Percentiles rank a stretch among this genome's conserved stretches.
These are phyloP conservation scores for Morella rubra DNA, from an alignment of 306 rosid genomes.

Conservation along the genomic window DNA sequence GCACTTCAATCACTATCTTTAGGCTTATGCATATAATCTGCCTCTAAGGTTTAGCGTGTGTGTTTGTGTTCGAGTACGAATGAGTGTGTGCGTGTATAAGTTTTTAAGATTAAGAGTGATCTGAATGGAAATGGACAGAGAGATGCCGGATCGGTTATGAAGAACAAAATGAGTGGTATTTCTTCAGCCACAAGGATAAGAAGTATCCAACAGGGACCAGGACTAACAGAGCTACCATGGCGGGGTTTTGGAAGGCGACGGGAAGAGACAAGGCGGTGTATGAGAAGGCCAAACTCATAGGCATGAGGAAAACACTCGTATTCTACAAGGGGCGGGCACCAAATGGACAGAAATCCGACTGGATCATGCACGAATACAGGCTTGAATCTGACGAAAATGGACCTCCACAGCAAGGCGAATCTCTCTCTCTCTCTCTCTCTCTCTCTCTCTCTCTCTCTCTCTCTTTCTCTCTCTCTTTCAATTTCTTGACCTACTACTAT, in stretches of 20 bases:
- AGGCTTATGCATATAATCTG: background rate
- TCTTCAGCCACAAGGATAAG: constrained; percentile 95
- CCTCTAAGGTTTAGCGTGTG: background rate
- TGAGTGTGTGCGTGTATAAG: background rate
- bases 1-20: background rate
- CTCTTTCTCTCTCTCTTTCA: background rate
- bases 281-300: constrained; percentile 66
- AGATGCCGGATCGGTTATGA: constrained; percentile 91
- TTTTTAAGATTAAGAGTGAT: background rate
- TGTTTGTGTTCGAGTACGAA: background rate
- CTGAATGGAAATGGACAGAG: constrained; percentile 43
- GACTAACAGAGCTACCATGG: constrained; percentile 88
- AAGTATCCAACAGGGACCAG: constrained; percentile 98
- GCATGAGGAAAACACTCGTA: constrained; percentile 95
- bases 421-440: background rate
- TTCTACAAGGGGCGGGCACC: constrained; percentile 97
- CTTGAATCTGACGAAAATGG: constrained; percentile 78
- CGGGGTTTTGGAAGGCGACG: constrained; percentile 96
- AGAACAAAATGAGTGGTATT: constrained; percentile 92
- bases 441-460: background rate
- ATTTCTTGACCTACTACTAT: background rate
- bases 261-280: constrained; percentile 94
- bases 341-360: constrained; percentile 84
- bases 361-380: constrained; percentile 97
- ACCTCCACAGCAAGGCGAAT: constrained; percentile 71